Conservation (phyloP, 306 rosid genomes). For the Heteromeles arbutifolia region DNA sequence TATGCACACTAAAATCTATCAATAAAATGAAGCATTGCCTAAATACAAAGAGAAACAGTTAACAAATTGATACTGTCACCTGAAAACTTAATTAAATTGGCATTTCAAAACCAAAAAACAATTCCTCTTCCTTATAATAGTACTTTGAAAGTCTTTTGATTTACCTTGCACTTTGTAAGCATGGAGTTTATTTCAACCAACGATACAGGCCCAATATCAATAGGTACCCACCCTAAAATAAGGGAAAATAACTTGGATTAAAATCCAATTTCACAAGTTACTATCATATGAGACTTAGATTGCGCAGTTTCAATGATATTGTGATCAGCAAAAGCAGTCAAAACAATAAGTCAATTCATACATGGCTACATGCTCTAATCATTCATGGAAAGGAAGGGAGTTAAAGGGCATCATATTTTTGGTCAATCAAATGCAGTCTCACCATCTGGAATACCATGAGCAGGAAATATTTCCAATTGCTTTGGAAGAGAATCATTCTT, state of each 20-base stretch:
- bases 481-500: conserved; percentile 35
- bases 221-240: conserved; percentile 69
- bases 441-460: conserved; percentile 63
- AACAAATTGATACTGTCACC: neutral
- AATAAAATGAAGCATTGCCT: neutral
- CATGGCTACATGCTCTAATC: neutral
- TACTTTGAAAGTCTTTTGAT: neutral
- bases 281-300: neutral
- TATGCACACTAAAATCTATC: neutral
- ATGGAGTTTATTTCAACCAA: conserved; percentile 51
- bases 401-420: neutral
- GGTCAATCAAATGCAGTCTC: conserved; percentile 18
- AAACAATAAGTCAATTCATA: neutral
- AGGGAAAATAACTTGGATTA: conserved; percentile 3
- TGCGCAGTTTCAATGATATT: neutral
- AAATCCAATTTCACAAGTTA: neutral
- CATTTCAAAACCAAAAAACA: neutral
- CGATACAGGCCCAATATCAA: conserved; percentile 76
- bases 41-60: neutral
- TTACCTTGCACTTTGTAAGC: conserved; percentile 64
- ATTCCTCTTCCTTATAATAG: neutral
- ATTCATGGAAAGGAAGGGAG: conserved; percentile 5
- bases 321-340: neutral
- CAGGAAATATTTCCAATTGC: conserved; percentile 49
- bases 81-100: neutral